Evolutionary conservation across 129 eudicot species (phyloP), one percentile per base, ranked within the genome.

Genomic region (Apium graveolens): DNA sequence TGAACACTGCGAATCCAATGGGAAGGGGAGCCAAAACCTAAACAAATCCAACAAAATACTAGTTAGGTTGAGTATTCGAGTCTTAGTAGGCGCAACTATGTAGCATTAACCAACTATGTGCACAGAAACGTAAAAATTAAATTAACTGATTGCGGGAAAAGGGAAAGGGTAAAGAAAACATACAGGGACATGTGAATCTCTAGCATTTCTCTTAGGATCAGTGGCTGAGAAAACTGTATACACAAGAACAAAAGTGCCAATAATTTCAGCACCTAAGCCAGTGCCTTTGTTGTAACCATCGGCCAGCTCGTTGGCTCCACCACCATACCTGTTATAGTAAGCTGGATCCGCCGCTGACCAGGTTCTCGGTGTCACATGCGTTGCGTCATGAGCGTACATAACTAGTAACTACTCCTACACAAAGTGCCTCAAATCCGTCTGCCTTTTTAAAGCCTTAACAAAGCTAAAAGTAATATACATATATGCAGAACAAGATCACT

Each of bases 121-220:
- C 20, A 63, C 32, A 27, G 9, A 3, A 13, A 31, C 0, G 18
- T 65, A 13, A 1, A 66, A 13, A 66, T 27, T 9, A 0, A 66
- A 11, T 0, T 27, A 66, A 11, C 11, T 8, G 5, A 29, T 6
- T 0, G 39, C 24, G 35, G 74, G 13, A 11, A 34, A 24, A 21
- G n/a, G 13, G 13, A 55, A 24, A 57, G 32, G 32, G 49, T 17
- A 65, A 42, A 76, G 60, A 29, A 24, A 70, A 68, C 96, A 79
- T 87, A 93, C 98, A 31, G 98, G 98, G 74, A 93, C 98, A 63
- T 93, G 98, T 74, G 98, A 93, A 89, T 93, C 98, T 81, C 97
- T 84, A 1, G 98, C 98, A 38, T 74, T 93, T 75, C 98, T 89
- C 88, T 93, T 93, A 26, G 98, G 98, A 49, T 93, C 96, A 27